A percentile compares a stretch with the other conserved stretches of the same genome.
Conservation (phyloP, 495 filamentous ascomycete species). For the Melanomma pulvis-pyrius region DNA sequence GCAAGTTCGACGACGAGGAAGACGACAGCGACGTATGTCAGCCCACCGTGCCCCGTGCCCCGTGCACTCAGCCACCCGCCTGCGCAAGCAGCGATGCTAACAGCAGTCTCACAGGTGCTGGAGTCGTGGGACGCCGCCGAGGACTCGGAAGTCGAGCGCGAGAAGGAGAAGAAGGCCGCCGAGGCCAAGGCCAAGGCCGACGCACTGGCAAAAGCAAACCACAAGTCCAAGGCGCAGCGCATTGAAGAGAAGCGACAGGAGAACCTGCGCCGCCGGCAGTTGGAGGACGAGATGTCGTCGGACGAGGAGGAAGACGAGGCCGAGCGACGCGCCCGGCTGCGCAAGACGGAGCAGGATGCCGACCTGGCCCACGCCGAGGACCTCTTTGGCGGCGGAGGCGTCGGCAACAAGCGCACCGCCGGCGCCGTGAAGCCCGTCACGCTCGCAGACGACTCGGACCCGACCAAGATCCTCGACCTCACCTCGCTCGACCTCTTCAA, state of each 20-base stretch:
- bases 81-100: conserved; percentile 15
- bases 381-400: conserved; percentile 81
- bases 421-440: conserved; percentile 64
- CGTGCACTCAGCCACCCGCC: not conserved
- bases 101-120: conserved; percentile 63
- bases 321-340: conserved; percentile 69
- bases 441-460: conserved; percentile 66
- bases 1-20: conserved; percentile 90
- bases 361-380: conserved; percentile 92
- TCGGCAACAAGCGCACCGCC: conserved; percentile 37
- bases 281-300: conserved; percentile 59
- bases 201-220: conserved; percentile 85
- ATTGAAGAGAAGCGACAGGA: conserved; percentile 72
- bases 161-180: conserved; percentile 85
- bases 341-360: conserved; percentile 77
- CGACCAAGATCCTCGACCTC: conserved; percentile 78
- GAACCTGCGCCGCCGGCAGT: conserved; percentile 52
- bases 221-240: conserved; percentile 87
- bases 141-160: conserved; percentile 94
- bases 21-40: conserved; percentile 76
- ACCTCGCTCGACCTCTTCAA: conserved; percentile 81
- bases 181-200: conserved; percentile 88
- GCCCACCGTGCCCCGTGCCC: not conserved
- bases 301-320: conserved; percentile 71
- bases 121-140: conserved; percentile 98